Evolutionary conservation across 768 basidiomycete genomes (phyloP).

Genomic region (Auricularia auricula-judae): DNA sequence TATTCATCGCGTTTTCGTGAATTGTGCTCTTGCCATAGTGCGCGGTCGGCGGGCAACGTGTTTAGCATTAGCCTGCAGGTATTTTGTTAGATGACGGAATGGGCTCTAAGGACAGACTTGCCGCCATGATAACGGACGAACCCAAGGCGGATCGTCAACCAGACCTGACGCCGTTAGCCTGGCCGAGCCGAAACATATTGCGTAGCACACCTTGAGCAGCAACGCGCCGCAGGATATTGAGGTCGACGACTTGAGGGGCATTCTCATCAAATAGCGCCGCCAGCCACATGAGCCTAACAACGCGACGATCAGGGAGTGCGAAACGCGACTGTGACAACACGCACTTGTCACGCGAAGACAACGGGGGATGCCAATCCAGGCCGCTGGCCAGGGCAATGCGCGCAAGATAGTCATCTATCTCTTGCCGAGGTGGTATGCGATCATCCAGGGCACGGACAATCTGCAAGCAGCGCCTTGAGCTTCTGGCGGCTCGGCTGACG

Average conservation of each 20-base stretch:
- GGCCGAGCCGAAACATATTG: neutral
- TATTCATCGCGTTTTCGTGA: conserved; percentile 56
- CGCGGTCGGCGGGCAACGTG: conserved; percentile 44
- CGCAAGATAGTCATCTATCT: conserved; percentile 45
- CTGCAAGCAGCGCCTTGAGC: conserved; percentile 16
- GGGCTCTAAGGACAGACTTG: conserved; percentile 22
- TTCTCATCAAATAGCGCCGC: conserved; percentile 49
- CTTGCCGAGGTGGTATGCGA: conserved; percentile 42
- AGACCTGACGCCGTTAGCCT: conserved; percentile 36
- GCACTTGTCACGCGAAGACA: conserved; percentile 51
- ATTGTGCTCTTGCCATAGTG: conserved; percentile 46
- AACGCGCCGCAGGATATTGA: conserved; percentile 41
- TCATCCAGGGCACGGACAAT: conserved; percentile 41
- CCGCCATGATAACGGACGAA: conserved; percentile 73
- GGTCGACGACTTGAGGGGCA: conserved; percentile 40
- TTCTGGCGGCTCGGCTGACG: neutral
- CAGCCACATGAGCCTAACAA: conserved; percentile 17
- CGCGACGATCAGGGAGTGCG: neutral
- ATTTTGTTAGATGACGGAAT: neutral
- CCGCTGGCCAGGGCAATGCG: conserved; percentile 41
- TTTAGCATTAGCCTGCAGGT: conserved; percentile 49
- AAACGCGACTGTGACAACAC: conserved; percentile 12
- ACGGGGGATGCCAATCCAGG: conserved; percentile 53
- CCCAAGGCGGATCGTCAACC: conserved; percentile 63
- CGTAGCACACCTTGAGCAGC: conserved; percentile 46